Percentiles rank a stretch among this genome's conserved stretches.
phyloP scores from a whole-genome alignment of 345 rosid species.

The Dipteronia sinensis region DNA sequence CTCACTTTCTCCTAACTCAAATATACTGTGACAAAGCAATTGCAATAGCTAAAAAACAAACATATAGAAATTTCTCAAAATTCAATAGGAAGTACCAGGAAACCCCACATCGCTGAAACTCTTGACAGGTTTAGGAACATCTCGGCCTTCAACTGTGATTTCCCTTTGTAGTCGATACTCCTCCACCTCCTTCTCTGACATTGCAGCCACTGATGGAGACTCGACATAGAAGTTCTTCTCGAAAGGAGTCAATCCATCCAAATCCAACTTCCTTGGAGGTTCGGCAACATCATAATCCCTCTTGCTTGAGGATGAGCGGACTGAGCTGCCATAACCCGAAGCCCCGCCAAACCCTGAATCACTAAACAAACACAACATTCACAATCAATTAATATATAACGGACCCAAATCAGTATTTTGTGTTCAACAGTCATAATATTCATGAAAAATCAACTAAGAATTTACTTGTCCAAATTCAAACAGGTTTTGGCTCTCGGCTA shows the following conservation, averaged over 20 bases:
- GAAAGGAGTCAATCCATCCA: slow-evolving; percentile 92
- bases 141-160: slow-evolving; percentile 92
- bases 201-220: slow-evolving; percentile 74
- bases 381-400: slow-evolving; percentile 16
- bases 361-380: slow-evolving; percentile 44
- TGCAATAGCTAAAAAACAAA: background rate
- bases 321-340: slow-evolving; percentile 58
- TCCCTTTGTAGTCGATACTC: slow-evolving; percentile 75
- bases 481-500: background rate
- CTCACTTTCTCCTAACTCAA: slow-evolving; percentile 9
- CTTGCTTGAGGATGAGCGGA: slow-evolving; percentile 53
- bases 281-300: slow-evolving; percentile 54
- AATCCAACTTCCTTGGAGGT: slow-evolving; percentile 69
- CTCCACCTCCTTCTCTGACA: slow-evolving; percentile 80
- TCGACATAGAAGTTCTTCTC: slow-evolving; percentile 95
- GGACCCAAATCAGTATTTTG: background rate
- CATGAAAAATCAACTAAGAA: background rate
- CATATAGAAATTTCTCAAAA: background rate
- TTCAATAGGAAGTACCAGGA: slow-evolving; percentile 61
- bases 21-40: background rate
- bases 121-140: slow-evolving; percentile 94
- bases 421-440: background rate
- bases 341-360: slow-evolving; percentile 95
- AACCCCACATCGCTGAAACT: slow-evolving; percentile 77
- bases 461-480: background rate